These are phyloP conservation scores for Aotearoamyces nothofagi DNA, from an alignment of 2,329 filamentous ascomycete genomes.

Conservation along the genomic window DNA sequence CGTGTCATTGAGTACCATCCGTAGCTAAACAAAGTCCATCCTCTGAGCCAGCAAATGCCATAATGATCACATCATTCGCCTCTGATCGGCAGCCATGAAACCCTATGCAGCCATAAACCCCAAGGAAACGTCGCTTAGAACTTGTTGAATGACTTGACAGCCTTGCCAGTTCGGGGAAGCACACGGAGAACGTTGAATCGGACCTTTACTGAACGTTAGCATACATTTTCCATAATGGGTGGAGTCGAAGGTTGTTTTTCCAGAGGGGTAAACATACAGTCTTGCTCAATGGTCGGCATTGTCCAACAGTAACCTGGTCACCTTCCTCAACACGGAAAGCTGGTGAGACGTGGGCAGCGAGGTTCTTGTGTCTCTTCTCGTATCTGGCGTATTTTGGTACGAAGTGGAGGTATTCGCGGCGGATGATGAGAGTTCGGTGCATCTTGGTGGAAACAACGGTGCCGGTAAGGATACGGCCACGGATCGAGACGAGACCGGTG, in stretches of 20 bases:
- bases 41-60: constrained; percentile 3
- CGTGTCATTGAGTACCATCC: constrained; percentile 1
- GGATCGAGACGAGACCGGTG: constrained; percentile 97
- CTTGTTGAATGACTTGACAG: constrained; percentile 96
- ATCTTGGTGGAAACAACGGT: constrained; percentile 99
- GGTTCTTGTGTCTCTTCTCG: constrained; percentile 99
- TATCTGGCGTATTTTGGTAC: constrained; percentile 99
- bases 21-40: constrained; percentile 1
- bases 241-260: too few relatives aligned
- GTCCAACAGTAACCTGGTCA: constrained; percentile 98
- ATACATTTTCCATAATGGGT: too few relatives aligned
- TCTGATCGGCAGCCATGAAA: constrained; percentile 18
- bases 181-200: constrained; percentile 99
- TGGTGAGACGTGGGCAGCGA: constrained; percentile 95
- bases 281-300: constrained; percentile 99
- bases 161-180: constrained; percentile 91
- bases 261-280: constrained; percentile 64
- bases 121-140: constrained; percentile 51
- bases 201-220: constrained; percentile 52
- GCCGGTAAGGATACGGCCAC: constrained; percentile 98
- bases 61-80: constrained; percentile 16
- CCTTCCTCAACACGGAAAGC: constrained; percentile 99
- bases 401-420: constrained; percentile 99
- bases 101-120: constrained; percentile 18
- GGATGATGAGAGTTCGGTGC: constrained; percentile 99